Base-by-base conservation (phyloP, 306 rosid genomes). In the Trifolium subterraneum region DNA sequence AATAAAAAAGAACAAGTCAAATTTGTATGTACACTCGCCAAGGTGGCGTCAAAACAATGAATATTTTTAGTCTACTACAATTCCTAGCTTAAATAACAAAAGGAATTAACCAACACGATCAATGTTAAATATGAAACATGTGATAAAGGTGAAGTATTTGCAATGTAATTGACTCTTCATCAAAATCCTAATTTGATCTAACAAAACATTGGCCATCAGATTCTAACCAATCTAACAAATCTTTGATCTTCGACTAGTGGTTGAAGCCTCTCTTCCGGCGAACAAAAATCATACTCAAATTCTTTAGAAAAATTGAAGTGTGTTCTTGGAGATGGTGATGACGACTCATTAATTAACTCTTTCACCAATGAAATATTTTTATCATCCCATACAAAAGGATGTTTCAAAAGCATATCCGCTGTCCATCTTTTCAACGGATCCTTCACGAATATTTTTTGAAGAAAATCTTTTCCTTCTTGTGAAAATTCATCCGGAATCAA, bases 361-460 rank as follows among this genome's bases (percentile, higher is more conserved):
- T 59, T 78, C 38, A 58, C 16, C 6, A 39, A 64, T 23, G 74
- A 47, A 80, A 71, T 73, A 25, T 68, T 47, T 16, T 66, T 71
- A 9, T 35, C 51, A 0, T 68, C 72, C 0, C 1, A 54, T 0
- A 90, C 42, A 45, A 94, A 91, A 0, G 92, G 86, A 36, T 94
- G 98, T 0, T 74, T 64, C 51, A 88, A 15, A 11, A 94, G 93
- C 97, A 84, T 88, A 66, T 94, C 95, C 0, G 96, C 95, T 19
- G 86, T 94, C 96, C 94, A 91, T 51, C 97, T 77, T 66, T 86
- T 75, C 20, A 12, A 62, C 0, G 94, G 88, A 80, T 94, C 95
- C 68, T 83, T 94, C 22, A 88, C 74, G 9, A 94, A 79, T 72
- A 97, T 91, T 72, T 87, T 90, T 0, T 35, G 5, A 0, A 94